These are phyloP conservation scores for Lizonia empirigonia DNA, from an alignment of 2,329 filamentous ascomycete genomes.

Conservation along the genomic window DNA sequence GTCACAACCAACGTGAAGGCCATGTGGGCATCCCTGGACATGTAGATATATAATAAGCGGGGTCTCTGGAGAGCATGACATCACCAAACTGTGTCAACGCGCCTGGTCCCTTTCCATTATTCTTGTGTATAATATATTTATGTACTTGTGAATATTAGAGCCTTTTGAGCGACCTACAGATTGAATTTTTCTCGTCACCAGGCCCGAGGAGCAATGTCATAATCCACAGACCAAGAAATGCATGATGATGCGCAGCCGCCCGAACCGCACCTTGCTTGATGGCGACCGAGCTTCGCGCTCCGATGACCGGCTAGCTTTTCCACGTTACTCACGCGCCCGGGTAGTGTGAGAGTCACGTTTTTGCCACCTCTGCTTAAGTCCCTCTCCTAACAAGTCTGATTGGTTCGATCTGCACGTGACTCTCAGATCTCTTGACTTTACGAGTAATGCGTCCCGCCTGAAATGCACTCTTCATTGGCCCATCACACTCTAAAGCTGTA, in stretches of 20 bases:
- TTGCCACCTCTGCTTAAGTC: no score
- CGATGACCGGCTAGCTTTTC: conserved; percentile 2
- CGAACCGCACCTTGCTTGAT: conserved; percentile 13
- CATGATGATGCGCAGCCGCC: conserved; percentile 24
- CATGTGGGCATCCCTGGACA: conserved; percentile 42
- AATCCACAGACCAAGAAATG: conserved; percentile 5
- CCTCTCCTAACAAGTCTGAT: no score
- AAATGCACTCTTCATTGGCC: conserved; percentile 9
- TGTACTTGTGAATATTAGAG: conserved; percentile 11
- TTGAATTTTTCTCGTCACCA: conserved; percentile 12
- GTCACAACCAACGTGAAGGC: conserved; percentile 29
- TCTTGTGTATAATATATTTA: conserved; percentile 15
- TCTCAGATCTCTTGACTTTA: no score
- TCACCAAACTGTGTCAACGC: conserved; percentile 8
- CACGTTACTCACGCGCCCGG: no score
- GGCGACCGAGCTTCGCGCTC: conserved; percentile 16
- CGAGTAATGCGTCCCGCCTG: neutral
- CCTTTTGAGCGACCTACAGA: neutral
- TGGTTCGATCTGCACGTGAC: no score
- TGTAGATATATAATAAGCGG: conserved; percentile 34
- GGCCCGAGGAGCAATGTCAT: conserved; percentile 4
- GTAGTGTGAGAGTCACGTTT: no score
- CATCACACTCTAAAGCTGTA: neutral
- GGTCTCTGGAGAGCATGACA: conserved; percentile 15
- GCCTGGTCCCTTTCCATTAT: conserved; percentile 1